Evolutionary conservation across 768 basidiomycete species (phyloP), one percentile per base, ranked within the genome.

Genomic region (Dendrothele bispora): DNA sequence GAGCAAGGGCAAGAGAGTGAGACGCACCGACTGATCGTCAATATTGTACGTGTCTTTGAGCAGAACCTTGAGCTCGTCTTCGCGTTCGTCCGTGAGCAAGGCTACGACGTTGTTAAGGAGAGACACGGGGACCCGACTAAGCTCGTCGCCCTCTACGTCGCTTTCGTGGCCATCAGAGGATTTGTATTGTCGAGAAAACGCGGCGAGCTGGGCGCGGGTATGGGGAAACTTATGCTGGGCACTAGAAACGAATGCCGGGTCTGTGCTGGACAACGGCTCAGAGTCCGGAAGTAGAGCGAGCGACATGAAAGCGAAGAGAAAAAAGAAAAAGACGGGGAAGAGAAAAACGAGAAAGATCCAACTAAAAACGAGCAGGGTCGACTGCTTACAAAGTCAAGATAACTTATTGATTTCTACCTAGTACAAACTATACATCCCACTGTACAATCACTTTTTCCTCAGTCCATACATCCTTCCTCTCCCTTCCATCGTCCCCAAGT

Each of bases 41-140:
- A 86, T 78, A 1, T 77, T 80, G 62, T 83, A 91, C 22, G 77
- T 80, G 28, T 77, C 75, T 67, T 82, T 88, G 49, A 97, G 75
- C 28, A 92, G 59, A 1, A 63, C 57, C 67, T 95, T 94, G 59
- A 95, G 82, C 39, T 83, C 82, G 46, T 95, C 94, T 66, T 94
- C 94, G 49, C 86, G 82, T 67, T 98, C 94, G 43, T 84, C 81
- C 25, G 79, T 80, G 30, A 97, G 78, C 43, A 91, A 69, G 2
- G 72, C 69, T 21, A 88, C 87, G 3, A 95, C 86, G 58, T 75
- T 74, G 58, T 74, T 79, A n/a, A 95, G 79, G 7, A 94, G 66
- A 28, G 73, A 67, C 4, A 82, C 73, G 35, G 75, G 79, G 36
- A 92, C 81, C 26, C 71, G 67, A 47, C 69, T 70, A 38, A 66